These are phyloP conservation scores for Pythium brachiatum DNA, from an alignment of 352 stramenopile genomes.

Conservation along the genomic window DNA sequence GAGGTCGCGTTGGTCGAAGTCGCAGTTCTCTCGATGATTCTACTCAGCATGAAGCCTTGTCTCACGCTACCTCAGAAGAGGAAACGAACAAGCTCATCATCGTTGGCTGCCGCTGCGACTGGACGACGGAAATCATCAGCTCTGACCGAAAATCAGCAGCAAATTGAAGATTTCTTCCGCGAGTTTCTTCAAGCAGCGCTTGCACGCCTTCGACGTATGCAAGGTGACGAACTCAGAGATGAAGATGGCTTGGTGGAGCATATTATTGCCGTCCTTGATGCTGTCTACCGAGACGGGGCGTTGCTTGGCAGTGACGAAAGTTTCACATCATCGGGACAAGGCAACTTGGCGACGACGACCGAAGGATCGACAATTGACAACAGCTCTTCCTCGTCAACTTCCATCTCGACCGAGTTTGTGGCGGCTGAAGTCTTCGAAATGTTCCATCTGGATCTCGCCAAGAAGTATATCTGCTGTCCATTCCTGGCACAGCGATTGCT, in stretches of 20 bases:
- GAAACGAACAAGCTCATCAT: constrained; percentile 19
- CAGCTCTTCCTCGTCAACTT: background rate
- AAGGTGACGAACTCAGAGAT: constrained; percentile 71
- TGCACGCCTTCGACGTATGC: constrained; percentile 63
- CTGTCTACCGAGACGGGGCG: constrained; percentile 64
- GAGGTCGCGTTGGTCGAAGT: constrained; percentile 60
- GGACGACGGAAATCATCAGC: constrained; percentile 37
- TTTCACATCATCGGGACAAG: background rate
- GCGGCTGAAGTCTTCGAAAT: constrained; percentile 80
- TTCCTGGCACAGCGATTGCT: constrained; percentile 73
- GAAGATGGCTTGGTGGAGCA: constrained; percentile 78
- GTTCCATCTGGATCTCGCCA: constrained; percentile 82
- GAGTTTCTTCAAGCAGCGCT: constrained; percentile 77
- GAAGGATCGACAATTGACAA: constrained; percentile 11
- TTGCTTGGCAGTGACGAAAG: constrained; percentile 40
- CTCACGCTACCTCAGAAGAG: constrained; percentile 46
- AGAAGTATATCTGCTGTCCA: constrained; percentile 85
- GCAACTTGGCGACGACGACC: constrained; percentile 1
- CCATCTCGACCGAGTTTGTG: constrained; percentile 25
- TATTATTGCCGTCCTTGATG: constrained; percentile 62
- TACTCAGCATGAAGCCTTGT: constrained; percentile 75
- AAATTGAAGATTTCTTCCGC: constrained; percentile 77
- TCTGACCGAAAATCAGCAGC: constrained; percentile 28
- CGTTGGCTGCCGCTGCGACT: constrained; percentile 11
- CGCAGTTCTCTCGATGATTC: constrained; percentile 60